Conservation (phyloP, 202 grass and related monocot genomes). For the Zoysia matrella region DNA sequence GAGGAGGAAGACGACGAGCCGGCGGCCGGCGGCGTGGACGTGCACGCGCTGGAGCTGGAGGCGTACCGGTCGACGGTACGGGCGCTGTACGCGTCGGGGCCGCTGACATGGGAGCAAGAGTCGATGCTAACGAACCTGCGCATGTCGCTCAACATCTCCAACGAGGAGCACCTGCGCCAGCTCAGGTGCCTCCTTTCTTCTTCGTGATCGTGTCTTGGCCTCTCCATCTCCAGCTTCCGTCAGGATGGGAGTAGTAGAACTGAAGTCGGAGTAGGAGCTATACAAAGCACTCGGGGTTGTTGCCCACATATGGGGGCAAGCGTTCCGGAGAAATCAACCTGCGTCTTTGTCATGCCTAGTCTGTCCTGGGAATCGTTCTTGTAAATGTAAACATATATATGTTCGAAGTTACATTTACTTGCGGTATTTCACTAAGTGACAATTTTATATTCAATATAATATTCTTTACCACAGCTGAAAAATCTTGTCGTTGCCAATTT, state of each 20-base stretch:
- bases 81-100: constrained; percentile 78
- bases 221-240: neutral
- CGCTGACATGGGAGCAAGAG: constrained; percentile 93
- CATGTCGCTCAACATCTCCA: constrained; percentile 85
- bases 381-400: constrained; percentile 40
- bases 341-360: constrained; percentile 1
- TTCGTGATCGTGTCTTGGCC: neutral
- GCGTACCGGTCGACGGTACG: constrained; percentile 75
- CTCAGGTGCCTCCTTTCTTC: constrained; percentile 69
- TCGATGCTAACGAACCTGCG: constrained; percentile 91
- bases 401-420: constrained; percentile 18
- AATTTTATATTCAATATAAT: neutral
- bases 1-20: constrained; percentile 17
- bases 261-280: neutral
- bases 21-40: constrained; percentile 11
- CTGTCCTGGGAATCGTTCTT: constrained; percentile 12
- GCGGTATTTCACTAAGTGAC: neutral
- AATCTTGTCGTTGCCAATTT: neutral
- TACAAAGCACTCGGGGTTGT: neutral
- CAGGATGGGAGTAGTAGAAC: neutral
- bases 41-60: constrained; percentile 77
- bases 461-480: neutral
- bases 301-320: neutral
- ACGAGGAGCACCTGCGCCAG: constrained; percentile 79
- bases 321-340: neutral